These are phyloP conservation scores for Fomitopsis palustris DNA, from an alignment of 1,284 basidiomycete species.

Conservation along the genomic window DNA sequence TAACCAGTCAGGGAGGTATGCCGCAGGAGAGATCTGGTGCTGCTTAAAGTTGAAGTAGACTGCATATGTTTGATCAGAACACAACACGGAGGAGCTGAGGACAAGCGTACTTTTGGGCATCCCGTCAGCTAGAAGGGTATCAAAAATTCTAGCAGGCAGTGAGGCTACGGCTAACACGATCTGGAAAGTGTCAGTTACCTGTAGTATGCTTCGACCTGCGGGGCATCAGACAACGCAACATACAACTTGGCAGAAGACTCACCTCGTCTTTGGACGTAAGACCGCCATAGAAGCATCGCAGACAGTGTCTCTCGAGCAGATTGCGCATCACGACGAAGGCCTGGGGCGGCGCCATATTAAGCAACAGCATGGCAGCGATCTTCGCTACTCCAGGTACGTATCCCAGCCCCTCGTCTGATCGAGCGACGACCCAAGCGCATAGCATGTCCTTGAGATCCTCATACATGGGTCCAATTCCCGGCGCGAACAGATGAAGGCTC, in stretches of 20 bases:
- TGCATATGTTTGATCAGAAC: conserved; percentile 22
- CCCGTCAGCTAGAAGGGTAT: conserved; percentile 86
- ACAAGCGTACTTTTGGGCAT: conserved; percentile 83
- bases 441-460: conserved; percentile 85
- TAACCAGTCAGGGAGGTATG: conserved; percentile 80
- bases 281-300: conserved; percentile 84
- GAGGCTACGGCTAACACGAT: not conserved
- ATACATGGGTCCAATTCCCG: conserved; percentile 77
- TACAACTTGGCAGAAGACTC: conserved; percentile 29
- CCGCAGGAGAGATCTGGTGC: conserved; percentile 77
- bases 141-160: conserved; percentile 69
- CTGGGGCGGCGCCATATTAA: conserved; percentile 79
- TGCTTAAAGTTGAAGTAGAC: conserved; percentile 97
- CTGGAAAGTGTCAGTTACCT: conserved; percentile 30
- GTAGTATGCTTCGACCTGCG: conserved; percentile 78
- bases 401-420: conserved; percentile 83
- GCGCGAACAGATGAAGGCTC: conserved; percentile 83
- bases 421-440: conserved; percentile 88
- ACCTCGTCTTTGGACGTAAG: conserved; percentile 74
- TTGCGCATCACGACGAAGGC: conserved; percentile 90
- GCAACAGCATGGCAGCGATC: conserved; percentile 85
- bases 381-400: conserved; percentile 70
- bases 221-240: not conserved
- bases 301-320: conserved; percentile 80
- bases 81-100: no score